Base-by-base conservation (phyloP, 495 filamentous ascomycete species). In the Penicillium parvum region DNA sequence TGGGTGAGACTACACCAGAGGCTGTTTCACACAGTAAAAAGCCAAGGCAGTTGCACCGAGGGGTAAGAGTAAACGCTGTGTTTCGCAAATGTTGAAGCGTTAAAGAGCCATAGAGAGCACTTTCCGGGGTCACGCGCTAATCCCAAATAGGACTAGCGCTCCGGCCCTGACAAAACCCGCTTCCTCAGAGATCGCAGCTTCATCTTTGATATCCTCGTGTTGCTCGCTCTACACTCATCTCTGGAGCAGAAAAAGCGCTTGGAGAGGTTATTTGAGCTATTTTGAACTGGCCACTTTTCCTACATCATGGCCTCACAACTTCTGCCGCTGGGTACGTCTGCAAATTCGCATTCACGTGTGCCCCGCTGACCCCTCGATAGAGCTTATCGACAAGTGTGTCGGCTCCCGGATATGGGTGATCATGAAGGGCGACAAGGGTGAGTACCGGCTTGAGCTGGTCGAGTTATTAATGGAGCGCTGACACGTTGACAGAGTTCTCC, bases 371-470 rank as follows among this genome's bases (percentile, higher is more conserved):
- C 32, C 22, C 38, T 40, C 30, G 45, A 55, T 57, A 96, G 92
- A 98, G 66, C 77, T 98, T 57, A 95, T 98, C 68, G 92, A 98
- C 69, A 96, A 96, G 67, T 97, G 94, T 66, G 88, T 97, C 43
- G 92, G 94, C 26, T 96, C 91, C 15, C 84, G 83, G 53, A 95
- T 98, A 65, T 97, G 92, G 92, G 90, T 98, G 43, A 79, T 98
- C 65, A 97, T 97, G 92, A 96, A 97, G 70, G 88, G 89, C 47
- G 92, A 96, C 65, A 96, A 96, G 74, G 92, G 92, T 85, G 61
- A 50, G 55, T 28, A 7, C 16, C 4, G 32, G 10, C 12, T 1
- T 41, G 17, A 18, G 14, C 5, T 5, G 7, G 12, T 16, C 15
- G 19, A 40, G n/a, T n/a, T 12, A 11, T 26, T 2, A 33, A 18